Conservation (phyloP, 768 basidiomycete genomes). For the Serendipita vermifera region DNA sequence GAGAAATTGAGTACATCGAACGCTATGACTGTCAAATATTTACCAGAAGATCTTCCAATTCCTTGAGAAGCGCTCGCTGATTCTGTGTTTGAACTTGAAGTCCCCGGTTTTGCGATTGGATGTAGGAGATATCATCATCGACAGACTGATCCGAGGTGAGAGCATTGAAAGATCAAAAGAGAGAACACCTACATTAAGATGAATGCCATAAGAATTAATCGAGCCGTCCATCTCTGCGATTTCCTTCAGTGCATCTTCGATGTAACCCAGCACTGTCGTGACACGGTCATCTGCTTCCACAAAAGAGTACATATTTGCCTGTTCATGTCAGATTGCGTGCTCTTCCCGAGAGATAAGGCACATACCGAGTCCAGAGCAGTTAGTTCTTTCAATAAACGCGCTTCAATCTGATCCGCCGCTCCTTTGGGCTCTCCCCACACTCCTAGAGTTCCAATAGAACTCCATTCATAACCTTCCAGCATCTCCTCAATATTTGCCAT, state of each 20-base stretch:
- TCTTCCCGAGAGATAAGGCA: background rate
- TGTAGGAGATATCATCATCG: conserved; percentile 85
- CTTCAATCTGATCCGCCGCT: conserved; percentile 85
- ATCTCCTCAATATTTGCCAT: conserved; percentile 93
- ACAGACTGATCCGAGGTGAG: conserved; percentile 49
- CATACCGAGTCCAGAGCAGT: conserved; percentile 84
- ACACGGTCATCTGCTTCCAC: conserved; percentile 92
- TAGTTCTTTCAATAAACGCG: conserved; percentile 75
- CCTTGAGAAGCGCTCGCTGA: conserved; percentile 68
- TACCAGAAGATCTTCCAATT: conserved; percentile 80
- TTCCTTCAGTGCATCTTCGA: conserved; percentile 81
- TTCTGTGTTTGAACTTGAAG: conserved; percentile 97
- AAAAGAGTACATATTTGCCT: conserved; percentile 98
- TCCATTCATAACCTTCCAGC: conserved; percentile 98
- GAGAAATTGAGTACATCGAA: background rate
- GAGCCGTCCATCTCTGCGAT: conserved; percentile 82
- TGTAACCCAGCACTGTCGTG: conserved; percentile 64
- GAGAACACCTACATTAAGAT: conserved; percentile 61
- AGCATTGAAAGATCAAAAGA: conserved; percentile 6
- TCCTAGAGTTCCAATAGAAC: conserved; percentile 20
- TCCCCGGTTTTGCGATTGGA: conserved; percentile 93
- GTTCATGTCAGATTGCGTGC: conserved; percentile 8
- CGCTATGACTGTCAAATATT: conserved; percentile 15
- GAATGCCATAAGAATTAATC: conserved; percentile 89
- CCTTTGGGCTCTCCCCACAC: conserved; percentile 19